These are phyloP conservation scores for Aspergillus amoenus DNA, from an alignment of 2,329 filamentous ascomycete genomes.

Conservation along the genomic window DNA sequence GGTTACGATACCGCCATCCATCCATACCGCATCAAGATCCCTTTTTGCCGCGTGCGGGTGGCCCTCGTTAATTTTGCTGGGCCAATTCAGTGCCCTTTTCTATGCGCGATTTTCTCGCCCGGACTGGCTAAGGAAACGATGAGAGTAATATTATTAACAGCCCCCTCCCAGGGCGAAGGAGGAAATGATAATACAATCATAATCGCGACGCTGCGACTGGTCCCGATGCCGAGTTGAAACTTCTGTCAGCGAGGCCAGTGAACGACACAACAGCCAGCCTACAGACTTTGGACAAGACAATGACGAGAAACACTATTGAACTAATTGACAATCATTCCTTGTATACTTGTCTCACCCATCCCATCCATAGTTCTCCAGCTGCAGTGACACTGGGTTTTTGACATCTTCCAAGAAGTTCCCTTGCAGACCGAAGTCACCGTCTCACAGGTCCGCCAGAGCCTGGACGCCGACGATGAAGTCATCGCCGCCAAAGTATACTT, in stretches of 20 bases:
- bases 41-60: slow-evolving; percentile 24
- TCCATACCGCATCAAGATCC: slow-evolving; percentile 10
- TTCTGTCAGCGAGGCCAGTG: background rate
- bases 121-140: slow-evolving; percentile 14
- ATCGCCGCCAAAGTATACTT: background rate
- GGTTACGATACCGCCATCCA: slow-evolving; percentile 14
- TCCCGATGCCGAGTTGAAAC: slow-evolving; percentile 1
- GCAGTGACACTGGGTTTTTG: background rate
- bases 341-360: background rate
- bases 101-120: slow-evolving; percentile 28
- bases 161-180: background rate
- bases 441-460: background rate
- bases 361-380: background rate
- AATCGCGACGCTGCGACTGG: slow-evolving; percentile 6
- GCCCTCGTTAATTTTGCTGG: slow-evolving; percentile 22
- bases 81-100: slow-evolving; percentile 16
- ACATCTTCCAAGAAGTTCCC: background rate
- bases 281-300: slow-evolving; percentile 7
- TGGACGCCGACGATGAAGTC: background rate
- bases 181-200: slow-evolving; percentile 2
- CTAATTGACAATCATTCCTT: slow-evolving; percentile 7
- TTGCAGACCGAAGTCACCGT: background rate
- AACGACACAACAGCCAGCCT: background rate
- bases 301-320: slow-evolving; percentile 12
- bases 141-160: slow-evolving; percentile 14